Conservation (phyloP, 192 early-diverging fungal species). For the Umbelopsis isabellina region DNA sequence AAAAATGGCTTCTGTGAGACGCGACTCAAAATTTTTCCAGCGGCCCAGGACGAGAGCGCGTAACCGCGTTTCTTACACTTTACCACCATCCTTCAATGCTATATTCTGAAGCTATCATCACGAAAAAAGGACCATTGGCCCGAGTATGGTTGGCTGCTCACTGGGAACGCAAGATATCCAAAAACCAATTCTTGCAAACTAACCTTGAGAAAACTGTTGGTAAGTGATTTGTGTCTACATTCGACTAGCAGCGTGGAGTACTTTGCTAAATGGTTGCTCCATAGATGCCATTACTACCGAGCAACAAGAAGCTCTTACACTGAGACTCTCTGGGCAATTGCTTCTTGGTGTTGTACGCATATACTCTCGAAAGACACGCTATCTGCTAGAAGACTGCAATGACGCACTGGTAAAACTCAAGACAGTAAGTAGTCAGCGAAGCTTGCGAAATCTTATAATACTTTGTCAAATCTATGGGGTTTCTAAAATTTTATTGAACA, state of each 20-base stretch:
- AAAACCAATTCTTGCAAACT: conserved; percentile 93
- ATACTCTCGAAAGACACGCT: conserved; percentile 95
- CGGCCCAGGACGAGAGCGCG: neutral
- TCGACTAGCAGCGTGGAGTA: neutral
- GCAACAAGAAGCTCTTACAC: conserved; percentile 85
- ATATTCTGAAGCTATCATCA: conserved; percentile 78
- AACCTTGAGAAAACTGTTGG: conserved; percentile 87
- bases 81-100: conserved; percentile 54
- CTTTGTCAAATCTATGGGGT: neutral
- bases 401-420: conserved; percentile 96
- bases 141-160: conserved; percentile 98
- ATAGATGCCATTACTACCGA: conserved; percentile 79
- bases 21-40: too few species aligned
- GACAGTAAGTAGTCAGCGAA: conserved; percentile 61
- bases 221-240: conserved; percentile 32
- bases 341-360: conserved; percentile 94
- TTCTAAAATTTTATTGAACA: neutral
- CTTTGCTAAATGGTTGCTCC: conserved; percentile 12
- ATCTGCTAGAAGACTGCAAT: conserved; percentile 96
- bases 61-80: neutral
- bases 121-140: conserved; percentile 87
- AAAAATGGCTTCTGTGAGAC: too few species aligned
- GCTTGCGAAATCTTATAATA: neutral
- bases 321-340: conserved; percentile 95
- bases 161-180: conserved; percentile 96